These are phyloP conservation scores for Mycena belliarum DNA, from an alignment of 768 basidiomycete genomes.

Conservation along the genomic window DNA sequence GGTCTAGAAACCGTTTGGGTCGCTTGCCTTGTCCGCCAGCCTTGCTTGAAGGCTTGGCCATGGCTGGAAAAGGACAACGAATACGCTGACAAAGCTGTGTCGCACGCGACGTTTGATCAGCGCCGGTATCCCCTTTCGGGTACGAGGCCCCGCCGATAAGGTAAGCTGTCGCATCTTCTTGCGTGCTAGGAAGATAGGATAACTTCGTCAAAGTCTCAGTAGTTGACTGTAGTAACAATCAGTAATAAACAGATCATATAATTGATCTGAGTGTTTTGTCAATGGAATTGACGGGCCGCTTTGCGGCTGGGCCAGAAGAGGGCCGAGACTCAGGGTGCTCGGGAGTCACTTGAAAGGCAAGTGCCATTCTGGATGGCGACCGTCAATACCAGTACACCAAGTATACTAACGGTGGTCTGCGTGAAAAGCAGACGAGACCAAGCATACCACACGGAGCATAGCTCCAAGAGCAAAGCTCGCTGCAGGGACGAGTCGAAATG, in stretches of 20 bases:
- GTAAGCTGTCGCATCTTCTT: no score
- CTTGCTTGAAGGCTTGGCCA: slow-evolving; percentile 5
- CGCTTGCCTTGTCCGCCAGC: slow-evolving; percentile 28
- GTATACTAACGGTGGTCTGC: slow-evolving; percentile 4
- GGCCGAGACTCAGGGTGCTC: no score
- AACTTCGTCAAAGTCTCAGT: no score
- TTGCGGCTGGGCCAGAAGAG: no score
- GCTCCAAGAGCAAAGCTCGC: slow-evolving; percentile 14
- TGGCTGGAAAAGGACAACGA: slow-evolving; percentile 1
- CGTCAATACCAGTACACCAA: not conserved
- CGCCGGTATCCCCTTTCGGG: not conserved
- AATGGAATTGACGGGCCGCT: no score
- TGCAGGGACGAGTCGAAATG: not conserved
- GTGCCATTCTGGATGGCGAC: no score
- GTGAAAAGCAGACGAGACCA: slow-evolving; percentile 2
- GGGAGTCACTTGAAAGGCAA: no score
- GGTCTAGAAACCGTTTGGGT: slow-evolving; percentile 38
- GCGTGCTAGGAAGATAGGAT: no score
- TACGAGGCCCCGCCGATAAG: slow-evolving; percentile 5
- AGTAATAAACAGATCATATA: slow-evolving; percentile 4
- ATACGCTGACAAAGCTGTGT: not conserved
- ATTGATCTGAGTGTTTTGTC: no score
- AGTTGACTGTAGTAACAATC: no score
- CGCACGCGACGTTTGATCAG: not conserved
- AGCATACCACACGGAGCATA: slow-evolving; percentile 14